phyloP scores from a whole-genome alignment of 2,329 filamentous ascomycete species.

The Alternaria angustiovoidea region DNA sequence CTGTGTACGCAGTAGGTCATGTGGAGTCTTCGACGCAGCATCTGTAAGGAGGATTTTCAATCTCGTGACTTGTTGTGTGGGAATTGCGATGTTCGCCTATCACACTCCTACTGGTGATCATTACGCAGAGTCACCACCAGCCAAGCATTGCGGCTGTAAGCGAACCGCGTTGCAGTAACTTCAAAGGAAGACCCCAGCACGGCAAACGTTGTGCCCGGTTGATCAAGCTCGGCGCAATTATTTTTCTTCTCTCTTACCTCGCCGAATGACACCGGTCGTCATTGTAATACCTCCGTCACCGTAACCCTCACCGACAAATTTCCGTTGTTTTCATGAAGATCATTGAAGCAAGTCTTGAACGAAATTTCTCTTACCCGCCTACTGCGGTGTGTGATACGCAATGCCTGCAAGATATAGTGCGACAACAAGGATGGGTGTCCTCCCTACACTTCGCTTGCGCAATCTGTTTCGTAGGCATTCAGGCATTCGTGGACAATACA shows the following conservation, averaged over 20 bases:
- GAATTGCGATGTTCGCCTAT: slow-evolving; percentile 7
- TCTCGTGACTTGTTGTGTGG: slow-evolving; percentile 12
- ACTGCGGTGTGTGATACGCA: not conserved
- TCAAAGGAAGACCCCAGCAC: slow-evolving; percentile 6
- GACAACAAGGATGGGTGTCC: slow-evolving; percentile 3
- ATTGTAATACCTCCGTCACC: not conserved
- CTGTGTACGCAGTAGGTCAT: slow-evolving; percentile 1
- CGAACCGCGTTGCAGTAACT: slow-evolving; percentile 7
- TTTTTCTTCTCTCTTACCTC: slow-evolving; percentile 1
- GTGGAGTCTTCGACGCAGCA: not conserved
- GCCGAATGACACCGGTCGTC: not conserved
- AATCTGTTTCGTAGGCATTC: slow-evolving; percentile 14
- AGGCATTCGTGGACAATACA: slow-evolving; percentile 14
- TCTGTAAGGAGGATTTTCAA: slow-evolving; percentile 5
- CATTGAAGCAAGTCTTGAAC: not conserved
- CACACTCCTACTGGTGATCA: slow-evolving; percentile 6
- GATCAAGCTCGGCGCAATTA: slow-evolving; percentile 7
- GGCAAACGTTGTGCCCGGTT: slow-evolving; percentile 3
- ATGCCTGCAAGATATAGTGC: not conserved
- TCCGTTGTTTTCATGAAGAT: not conserved
- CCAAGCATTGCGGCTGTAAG: slow-evolving; percentile 12
- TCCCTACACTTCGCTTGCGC: slow-evolving; percentile 12
- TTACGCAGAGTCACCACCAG: slow-evolving; percentile 1
- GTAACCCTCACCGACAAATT: slow-evolving; percentile 5
- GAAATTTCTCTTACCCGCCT: not conserved